phyloP scores from a whole-genome alignment of 2,329 filamentous ascomycete species.

The Fusarium zealandicum region DNA sequence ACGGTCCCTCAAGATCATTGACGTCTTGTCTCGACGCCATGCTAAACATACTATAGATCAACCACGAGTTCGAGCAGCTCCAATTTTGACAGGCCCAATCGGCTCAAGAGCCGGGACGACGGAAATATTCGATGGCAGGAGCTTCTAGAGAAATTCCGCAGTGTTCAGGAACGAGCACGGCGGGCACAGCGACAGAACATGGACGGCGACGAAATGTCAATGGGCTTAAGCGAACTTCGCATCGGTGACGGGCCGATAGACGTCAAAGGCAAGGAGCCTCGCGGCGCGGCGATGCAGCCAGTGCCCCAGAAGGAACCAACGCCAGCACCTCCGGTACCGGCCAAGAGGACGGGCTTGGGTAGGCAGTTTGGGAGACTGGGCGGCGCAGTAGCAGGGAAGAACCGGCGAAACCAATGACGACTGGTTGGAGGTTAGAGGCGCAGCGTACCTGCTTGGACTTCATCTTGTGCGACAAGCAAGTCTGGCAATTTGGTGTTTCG shows the following conservation, averaged over 20 bases:
- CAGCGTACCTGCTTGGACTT: conserved; percentile 11
- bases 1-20: background rate
- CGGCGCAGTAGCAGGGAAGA: conserved; percentile 72
- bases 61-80: conserved; percentile 58
- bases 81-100: conserved; percentile 75
- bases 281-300: conserved; percentile 47
- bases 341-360: conserved; percentile 70
- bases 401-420: conserved; percentile 55
- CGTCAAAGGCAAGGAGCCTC: conserved; percentile 52
- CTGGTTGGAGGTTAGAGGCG: conserved; percentile 11
- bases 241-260: conserved; percentile 51
- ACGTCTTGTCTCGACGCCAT: background rate
- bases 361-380: conserved; percentile 74
- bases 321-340: conserved; percentile 51
- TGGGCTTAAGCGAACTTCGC: conserved; percentile 54
- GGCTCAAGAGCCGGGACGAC: conserved; percentile 84
- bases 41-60: conserved; percentile 45
- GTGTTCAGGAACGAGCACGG: conserved; percentile 85
- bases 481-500: background rate
- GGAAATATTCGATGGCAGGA: conserved; percentile 89
- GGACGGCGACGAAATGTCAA: conserved; percentile 57
- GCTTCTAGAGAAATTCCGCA: conserved; percentile 91
- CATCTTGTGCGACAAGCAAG: conserved; percentile 5
- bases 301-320: conserved; percentile 59
- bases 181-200: conserved; percentile 68